Conservation (phyloP, 2,329 filamentous ascomycete species). For the Xylaria digitata region DNA sequence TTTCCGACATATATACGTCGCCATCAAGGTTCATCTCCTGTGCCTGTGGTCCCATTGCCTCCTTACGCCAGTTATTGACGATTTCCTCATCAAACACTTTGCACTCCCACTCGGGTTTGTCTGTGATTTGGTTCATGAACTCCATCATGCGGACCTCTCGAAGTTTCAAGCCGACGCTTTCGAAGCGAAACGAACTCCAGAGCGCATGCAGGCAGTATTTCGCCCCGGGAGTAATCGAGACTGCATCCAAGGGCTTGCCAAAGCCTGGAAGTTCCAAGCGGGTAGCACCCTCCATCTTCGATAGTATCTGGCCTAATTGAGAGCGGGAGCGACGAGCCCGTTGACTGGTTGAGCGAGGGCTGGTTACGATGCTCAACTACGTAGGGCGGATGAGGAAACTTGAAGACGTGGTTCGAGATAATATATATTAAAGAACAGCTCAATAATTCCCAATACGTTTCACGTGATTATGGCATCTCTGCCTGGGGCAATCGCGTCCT, state of each 20-base stretch:
- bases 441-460: neutral
- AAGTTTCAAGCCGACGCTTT: conserved; percentile 24
- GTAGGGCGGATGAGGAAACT: neutral
- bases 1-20: conserved; percentile 48
- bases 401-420: neutral
- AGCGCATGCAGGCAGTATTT: conserved; percentile 32
- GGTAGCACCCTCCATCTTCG: conserved; percentile 8
- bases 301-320: neutral
- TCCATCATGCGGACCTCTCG: conserved; percentile 42
- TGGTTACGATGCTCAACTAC: neutral
- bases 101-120: conserved; percentile 46
- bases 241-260: neutral
- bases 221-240: neutral
- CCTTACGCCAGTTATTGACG: conserved; percentile 40
- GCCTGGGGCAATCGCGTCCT: neutral
- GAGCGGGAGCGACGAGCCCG: conserved; percentile 1
- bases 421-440: neutral
- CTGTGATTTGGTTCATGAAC: conserved; percentile 46
- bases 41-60: conserved; percentile 29
- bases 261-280: conserved; percentile 24
- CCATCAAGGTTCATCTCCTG: conserved; percentile 24
- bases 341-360: neutral
- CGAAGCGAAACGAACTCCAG: neutral
- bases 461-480: neutral
- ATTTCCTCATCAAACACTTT: conserved; percentile 44